These are phyloP conservation scores for Litchi chinensis DNA, from an alignment of 345 rosid genomes.

Conservation along the genomic window DNA sequence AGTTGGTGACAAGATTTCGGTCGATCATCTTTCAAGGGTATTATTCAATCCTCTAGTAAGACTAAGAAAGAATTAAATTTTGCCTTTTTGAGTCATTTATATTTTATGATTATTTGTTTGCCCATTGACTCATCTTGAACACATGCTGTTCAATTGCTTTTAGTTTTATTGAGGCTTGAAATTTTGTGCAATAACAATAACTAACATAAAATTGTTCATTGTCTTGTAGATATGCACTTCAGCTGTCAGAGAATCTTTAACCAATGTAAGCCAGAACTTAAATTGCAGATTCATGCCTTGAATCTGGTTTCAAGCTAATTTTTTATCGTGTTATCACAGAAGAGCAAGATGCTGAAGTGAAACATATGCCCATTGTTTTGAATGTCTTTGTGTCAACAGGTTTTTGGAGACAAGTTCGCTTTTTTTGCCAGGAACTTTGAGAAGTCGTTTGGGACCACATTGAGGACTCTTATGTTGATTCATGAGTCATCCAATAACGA, in stretches of 20 bases:
- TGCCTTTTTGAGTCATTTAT: neutral
- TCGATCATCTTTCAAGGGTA: constrained; percentile 76
- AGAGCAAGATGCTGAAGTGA: constrained; percentile 26
- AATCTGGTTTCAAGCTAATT: constrained; percentile 45
- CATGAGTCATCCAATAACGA: constrained; percentile 48
- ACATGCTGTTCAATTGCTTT: neutral
- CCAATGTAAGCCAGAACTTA: constrained; percentile 71
- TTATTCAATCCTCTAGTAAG: neutral
- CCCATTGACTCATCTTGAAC: neutral
- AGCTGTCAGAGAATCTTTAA: constrained; percentile 83
- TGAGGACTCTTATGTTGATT: constrained; percentile 75
- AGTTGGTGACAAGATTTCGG: constrained; percentile 43
- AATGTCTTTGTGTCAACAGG: constrained; percentile 49
- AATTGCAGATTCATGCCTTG: constrained; percentile 39
- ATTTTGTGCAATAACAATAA: neutral
- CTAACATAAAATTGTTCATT: constrained; percentile 13
- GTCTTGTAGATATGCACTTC: constrained; percentile 77
- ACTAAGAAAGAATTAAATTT: neutral
- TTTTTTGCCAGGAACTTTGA: constrained; percentile 70
- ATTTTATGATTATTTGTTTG: neutral
- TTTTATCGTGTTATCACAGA: constrained; percentile 23
- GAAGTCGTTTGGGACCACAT: constrained; percentile 79
- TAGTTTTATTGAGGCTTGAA: neutral
- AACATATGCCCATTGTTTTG: constrained; percentile 25
- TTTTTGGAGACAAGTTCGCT: constrained; percentile 69